phyloP scores from a whole-genome alignment of 352 stramenopile species.

The Globisporangium emineosum region DNA sequence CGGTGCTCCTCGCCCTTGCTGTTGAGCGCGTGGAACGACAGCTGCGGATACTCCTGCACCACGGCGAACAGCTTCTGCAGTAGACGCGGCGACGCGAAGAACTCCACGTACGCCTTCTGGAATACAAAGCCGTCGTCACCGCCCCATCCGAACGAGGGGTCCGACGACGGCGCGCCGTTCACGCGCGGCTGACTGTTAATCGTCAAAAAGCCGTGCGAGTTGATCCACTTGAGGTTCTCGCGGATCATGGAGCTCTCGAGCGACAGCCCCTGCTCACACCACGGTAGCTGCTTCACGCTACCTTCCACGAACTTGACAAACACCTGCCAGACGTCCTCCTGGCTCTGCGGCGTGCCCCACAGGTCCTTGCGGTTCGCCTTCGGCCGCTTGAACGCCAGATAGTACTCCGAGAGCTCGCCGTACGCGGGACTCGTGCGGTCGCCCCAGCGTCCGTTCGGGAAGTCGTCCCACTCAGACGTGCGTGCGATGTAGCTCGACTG shows the following conservation, averaged over 20 bases:
- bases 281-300: constrained; percentile 90
- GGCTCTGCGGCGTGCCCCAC: constrained; percentile 81
- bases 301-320: constrained; percentile 90
- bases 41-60: constrained; percentile 58
- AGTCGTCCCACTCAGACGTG: constrained; percentile 96
- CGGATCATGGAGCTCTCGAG: constrained; percentile 89
- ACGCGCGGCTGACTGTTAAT: constrained; percentile 93
- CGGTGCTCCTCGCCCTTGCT: constrained; percentile 61
- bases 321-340: constrained; percentile 93
- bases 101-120: constrained; percentile 99
- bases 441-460: constrained; percentile 95
- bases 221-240: constrained; percentile 82
- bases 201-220: constrained; percentile 91
- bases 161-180: constrained; percentile 89
- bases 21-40: constrained; percentile 82
- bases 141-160: constrained; percentile 95
- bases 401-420: constrained; percentile 94
- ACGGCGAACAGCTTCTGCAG: constrained; percentile 59
- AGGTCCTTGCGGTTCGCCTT: constrained; percentile 69
- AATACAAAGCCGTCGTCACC: constrained; percentile 94
- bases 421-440: constrained; percentile 94
- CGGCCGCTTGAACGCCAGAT: constrained; percentile 84
- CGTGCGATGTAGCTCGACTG: constrained; percentile 96
- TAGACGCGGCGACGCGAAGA: constrained; percentile 91
- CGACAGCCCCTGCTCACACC: constrained; percentile 95